These are phyloP conservation scores for Penicillium capsulatum DNA, from an alignment of 2,329 filamentous ascomycete genomes.

Conservation along the genomic window DNA sequence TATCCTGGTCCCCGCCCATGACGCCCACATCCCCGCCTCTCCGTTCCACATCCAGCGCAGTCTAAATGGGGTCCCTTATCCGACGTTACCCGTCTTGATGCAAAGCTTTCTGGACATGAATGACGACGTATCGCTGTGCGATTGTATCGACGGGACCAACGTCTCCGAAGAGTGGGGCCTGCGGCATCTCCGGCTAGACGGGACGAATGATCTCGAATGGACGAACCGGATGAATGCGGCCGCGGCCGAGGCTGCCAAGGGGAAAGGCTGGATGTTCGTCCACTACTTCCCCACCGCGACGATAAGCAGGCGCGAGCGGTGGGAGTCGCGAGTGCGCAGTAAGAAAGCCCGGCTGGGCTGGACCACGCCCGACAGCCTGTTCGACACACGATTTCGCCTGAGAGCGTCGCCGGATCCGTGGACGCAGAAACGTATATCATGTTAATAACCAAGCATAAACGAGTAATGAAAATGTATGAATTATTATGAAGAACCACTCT, in stretches of 20 bases:
- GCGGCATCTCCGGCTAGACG: conserved; percentile 24
- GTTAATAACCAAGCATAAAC: conserved; percentile 10
- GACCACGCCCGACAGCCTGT: conserved; percentile 26
- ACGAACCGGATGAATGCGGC: conserved; percentile 24
- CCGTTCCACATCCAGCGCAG: conserved; percentile 27
- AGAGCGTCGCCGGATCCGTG: conserved; percentile 27
- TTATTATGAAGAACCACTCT: not conserved
- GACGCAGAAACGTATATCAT: conserved; percentile 22
- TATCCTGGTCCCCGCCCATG: conserved; percentile 24
- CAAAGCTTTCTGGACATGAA: conserved; percentile 28
- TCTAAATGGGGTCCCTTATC: conserved; percentile 27
- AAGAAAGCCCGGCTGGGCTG: conserved; percentile 25
- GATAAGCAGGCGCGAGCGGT: conserved; percentile 23
- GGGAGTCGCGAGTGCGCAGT: conserved; percentile 24
- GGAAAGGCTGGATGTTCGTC: conserved; percentile 25
- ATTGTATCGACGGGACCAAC: conserved; percentile 30
- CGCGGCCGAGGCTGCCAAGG: conserved; percentile 17
- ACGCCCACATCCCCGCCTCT: conserved; percentile 22
- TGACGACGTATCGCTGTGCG: conserved; percentile 25
- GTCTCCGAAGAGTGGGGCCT: conserved; percentile 29
- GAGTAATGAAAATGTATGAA: conserved; percentile 6
- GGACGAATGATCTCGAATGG: conserved; percentile 27
- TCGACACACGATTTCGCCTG: conserved; percentile 25
- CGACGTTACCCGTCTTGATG: conserved; percentile 26
- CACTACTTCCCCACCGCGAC: conserved; percentile 23